These are phyloP conservation scores for Pythium aquatile DNA, from an alignment of 352 stramenopile species.

Conservation along the genomic window DNA sequence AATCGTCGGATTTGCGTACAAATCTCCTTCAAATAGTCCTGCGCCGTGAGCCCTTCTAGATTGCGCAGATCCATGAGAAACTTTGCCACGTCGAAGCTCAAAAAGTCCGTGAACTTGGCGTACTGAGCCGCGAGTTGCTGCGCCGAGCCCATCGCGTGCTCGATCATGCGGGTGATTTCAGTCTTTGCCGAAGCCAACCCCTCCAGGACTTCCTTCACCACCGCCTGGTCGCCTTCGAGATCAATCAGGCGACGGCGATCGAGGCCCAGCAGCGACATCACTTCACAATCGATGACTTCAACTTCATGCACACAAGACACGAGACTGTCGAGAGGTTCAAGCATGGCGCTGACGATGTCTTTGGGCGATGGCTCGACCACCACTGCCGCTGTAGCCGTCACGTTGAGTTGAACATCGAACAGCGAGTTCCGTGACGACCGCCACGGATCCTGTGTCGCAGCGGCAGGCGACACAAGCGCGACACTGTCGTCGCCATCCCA, in stretches of 20 bases:
- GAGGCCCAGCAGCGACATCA: slow-evolving; percentile 88
- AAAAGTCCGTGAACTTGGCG: slow-evolving; percentile 76
- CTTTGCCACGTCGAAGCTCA: slow-evolving; percentile 73
- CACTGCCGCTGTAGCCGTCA: slow-evolving; percentile 38
- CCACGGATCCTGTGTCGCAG: slow-evolving; percentile 28
- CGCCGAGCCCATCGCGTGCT: slow-evolving; percentile 59
- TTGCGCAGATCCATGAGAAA: slow-evolving; percentile 72
- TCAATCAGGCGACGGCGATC: slow-evolving; percentile 55
- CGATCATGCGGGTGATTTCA: slow-evolving; percentile 54
- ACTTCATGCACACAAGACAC: slow-evolving; percentile 75
- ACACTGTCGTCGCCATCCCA: slow-evolving; percentile 5
- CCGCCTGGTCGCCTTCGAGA: slow-evolving; percentile 39
- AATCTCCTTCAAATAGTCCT: slow-evolving; percentile 43
- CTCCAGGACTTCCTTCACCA: slow-evolving; percentile 50
- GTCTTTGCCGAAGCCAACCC: slow-evolving; percentile 47
- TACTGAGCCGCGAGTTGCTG: slow-evolving; percentile 72
- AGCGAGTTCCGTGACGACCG: slow-evolving; percentile 62
- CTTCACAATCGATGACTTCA: slow-evolving; percentile 85
- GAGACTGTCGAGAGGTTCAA: slow-evolving; percentile 80
- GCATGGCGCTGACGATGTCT: slow-evolving; percentile 76
- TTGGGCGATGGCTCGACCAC: slow-evolving; percentile 56
- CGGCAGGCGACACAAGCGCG: not conserved
- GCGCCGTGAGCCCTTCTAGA: slow-evolving; percentile 17
- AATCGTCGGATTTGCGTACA: slow-evolving; percentile 75
- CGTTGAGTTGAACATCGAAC: slow-evolving; percentile 71